Percentiles rank a stretch among this genome's conserved stretches.
phyloP scores from a whole-genome alignment of 495 filamentous ascomycete genomes.

The Aspergillus avenaceus region DNA sequence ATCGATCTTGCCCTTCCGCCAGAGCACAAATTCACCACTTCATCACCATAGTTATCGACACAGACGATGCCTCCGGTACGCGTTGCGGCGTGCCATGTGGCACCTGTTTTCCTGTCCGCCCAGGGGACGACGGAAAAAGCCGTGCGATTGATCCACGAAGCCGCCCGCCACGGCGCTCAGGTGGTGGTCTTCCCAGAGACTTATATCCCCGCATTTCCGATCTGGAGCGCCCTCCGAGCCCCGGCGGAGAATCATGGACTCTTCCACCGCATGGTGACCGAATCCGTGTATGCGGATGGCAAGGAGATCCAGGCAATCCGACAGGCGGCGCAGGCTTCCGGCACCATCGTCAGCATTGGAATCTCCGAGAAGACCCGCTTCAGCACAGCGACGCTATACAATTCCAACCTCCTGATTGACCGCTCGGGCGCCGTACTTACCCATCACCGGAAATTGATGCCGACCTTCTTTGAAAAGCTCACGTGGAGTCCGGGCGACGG shows the following conservation, averaged over 20 bases:
- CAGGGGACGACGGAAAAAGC: constrained; percentile 34
- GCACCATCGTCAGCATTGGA: constrained; percentile 27
- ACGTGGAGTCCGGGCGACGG: constrained; percentile 33
- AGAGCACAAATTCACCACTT: too few species aligned
- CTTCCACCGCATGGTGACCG: constrained; percentile 21
- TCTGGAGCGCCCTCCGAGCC: constrained; percentile 28
- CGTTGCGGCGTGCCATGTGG: too few species aligned
- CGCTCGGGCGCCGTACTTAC: constrained; percentile 22
- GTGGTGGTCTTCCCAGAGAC: constrained; percentile 48
- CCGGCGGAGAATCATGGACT: constrained; percentile 30
- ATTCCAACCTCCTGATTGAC: constrained; percentile 31
- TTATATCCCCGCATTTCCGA: constrained; percentile 33
- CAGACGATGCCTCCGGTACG: too few species aligned
- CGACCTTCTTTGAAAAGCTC: constrained; percentile 37
- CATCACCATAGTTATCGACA: too few species aligned
- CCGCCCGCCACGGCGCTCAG: constrained; percentile 36
- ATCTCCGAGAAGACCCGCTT: constrained; percentile 26
- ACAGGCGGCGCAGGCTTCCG: constrained; percentile 13
- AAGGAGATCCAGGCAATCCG: constrained; percentile 28
- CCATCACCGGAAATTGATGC: constrained; percentile 35
- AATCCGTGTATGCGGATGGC: constrained; percentile 29
- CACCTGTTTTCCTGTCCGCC: constrained; percentile 39
- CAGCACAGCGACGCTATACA: constrained; percentile 31
- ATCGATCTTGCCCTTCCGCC: too few species aligned
- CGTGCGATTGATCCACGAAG: constrained; percentile 31